These are phyloP conservation scores for Wickerhamomyces bisporus DNA, from an alignment of 805 yeast genomes.

Conservation along the genomic window DNA sequence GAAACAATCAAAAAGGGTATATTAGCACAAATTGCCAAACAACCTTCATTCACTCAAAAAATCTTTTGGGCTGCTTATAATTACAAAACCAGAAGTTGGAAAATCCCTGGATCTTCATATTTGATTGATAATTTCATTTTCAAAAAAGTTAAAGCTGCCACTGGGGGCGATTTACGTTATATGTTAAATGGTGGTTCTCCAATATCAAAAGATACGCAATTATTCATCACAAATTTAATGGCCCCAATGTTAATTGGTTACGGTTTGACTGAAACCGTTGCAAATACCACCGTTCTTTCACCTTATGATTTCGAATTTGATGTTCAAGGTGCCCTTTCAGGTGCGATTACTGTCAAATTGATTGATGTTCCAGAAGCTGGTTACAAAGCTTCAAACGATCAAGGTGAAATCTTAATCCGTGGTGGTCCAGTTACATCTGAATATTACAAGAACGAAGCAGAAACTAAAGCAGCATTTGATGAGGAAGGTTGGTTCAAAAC, in stretches of 20 bases:
- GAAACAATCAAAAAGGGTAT: constrained; percentile 94
- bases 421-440: constrained; percentile 72
- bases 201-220: constrained; percentile 73
- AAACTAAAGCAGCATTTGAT: constrained; percentile 67
- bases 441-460: constrained; percentile 79
- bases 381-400: constrained; percentile 81
- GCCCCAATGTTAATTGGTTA: constrained; percentile 91
- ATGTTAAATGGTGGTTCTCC: constrained; percentile 93
- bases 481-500: constrained; percentile 90
- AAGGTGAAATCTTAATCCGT: constrained; percentile 84
- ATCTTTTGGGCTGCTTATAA: constrained; percentile 85
- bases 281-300: constrained; percentile 70
- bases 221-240: constrained; percentile 67
- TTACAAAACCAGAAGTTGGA: constrained; percentile 61
- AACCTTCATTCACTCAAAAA: constrained; percentile 64
- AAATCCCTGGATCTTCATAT: constrained; percentile 64
- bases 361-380: constrained; percentile 91
- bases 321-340: constrained; percentile 77
- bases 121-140: constrained; percentile 70
- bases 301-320: constrained; percentile 65
- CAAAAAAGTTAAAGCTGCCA: constrained; percentile 85
- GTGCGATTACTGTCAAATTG: constrained; percentile 81
- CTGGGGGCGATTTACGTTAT: constrained; percentile 81
- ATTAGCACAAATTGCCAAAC: constrained; percentile 61
- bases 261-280: constrained; percentile 95